Percentiles rank a stretch among this genome's conserved stretches.
phyloP scores from a whole-genome alignment of 2,329 filamentous ascomycete species.

The Aspergillus alliaceus region DNA sequence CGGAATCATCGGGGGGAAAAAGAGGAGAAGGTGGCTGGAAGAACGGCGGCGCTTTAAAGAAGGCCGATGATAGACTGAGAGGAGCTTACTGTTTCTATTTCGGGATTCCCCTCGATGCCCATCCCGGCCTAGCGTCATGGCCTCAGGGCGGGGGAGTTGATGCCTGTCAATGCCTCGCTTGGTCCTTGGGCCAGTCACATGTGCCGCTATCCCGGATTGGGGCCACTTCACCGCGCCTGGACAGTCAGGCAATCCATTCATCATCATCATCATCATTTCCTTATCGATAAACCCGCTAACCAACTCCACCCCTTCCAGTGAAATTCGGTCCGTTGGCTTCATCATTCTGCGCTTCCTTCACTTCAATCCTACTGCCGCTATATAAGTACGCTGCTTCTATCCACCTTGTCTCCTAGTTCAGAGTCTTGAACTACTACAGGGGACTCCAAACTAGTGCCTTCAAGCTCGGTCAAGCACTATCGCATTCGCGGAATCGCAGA shows the following conservation, averaged over 20 bases:
- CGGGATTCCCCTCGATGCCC: constrained; percentile 25
- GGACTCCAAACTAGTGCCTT: not conserved
- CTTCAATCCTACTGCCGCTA: not conserved
- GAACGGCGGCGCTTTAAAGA: constrained; percentile 22
- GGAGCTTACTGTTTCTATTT: constrained; percentile 35
- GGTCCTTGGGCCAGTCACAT: constrained; percentile 10
- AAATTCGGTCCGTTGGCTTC: not conserved
- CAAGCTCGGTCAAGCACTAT: not conserved
- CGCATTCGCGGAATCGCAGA: constrained; percentile 11
- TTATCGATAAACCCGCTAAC: constrained; percentile 28
- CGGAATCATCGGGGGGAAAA: constrained; percentile 7
- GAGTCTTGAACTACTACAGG: not conserved
- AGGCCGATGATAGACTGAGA: constrained; percentile 16
- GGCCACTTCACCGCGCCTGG: not conserved
- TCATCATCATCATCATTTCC: constrained; percentile 3
- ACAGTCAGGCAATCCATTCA: constrained; percentile 7
- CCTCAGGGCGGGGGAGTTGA: constrained; percentile 28
- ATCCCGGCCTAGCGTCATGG: constrained; percentile 22
- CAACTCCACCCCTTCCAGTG: not conserved
- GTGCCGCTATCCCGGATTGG: constrained; percentile 1
- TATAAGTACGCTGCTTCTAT: not conserved
- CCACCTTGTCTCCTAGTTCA: too few species aligned
- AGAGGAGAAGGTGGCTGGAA: constrained; percentile 22
- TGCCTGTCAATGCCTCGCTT: constrained; percentile 15
- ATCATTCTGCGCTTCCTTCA: not conserved